phyloP scores from a whole-genome alignment of 2,329 filamentous ascomycete genomes.

The Monosporascus cannonballus region DNA sequence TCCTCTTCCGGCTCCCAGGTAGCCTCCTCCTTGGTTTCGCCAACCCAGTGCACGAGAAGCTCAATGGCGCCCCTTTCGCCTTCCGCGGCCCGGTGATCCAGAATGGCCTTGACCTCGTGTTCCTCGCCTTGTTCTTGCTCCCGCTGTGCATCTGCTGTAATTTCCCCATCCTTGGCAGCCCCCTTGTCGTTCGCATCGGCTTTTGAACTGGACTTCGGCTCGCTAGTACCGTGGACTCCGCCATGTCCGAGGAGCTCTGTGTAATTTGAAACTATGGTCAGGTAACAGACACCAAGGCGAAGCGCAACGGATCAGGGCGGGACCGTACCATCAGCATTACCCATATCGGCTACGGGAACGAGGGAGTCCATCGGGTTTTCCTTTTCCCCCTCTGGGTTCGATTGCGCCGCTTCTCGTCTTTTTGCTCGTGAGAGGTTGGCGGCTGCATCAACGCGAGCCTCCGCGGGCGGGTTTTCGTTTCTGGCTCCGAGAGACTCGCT shows the following conservation, averaged over 20 bases:
- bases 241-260: slow-evolving; percentile 5
- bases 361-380: slow-evolving; percentile 6
- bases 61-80: slow-evolving; percentile 20
- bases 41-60: slow-evolving; percentile 25
- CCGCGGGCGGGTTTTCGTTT: slow-evolving; percentile 4
- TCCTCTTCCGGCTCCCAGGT: slow-evolving; percentile 29
- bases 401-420: slow-evolving; percentile 9
- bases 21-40: slow-evolving; percentile 17
- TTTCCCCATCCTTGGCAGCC: slow-evolving; percentile 1
- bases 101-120: slow-evolving; percentile 19
- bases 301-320: not conserved
- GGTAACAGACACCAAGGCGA: not conserved
- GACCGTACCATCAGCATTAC: slow-evolving; percentile 13
- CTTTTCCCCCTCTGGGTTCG: slow-evolving; percentile 6
- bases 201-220: slow-evolving; percentile 1
- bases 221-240: not conserved
- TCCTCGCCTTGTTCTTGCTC: slow-evolving; percentile 16
- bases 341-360: slow-evolving; percentile 24
- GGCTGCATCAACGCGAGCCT: slow-evolving; percentile 9
- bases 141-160: slow-evolving; percentile 2
- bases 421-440: slow-evolving; percentile 12
- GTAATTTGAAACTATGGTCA: not conserved
- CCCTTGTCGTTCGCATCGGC: slow-evolving; percentile 9
- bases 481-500: slow-evolving; percentile 11
- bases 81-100: slow-evolving; percentile 18